Conservation (phyloP, 345 rosid genomes). For the Garcia nutans region DNA sequence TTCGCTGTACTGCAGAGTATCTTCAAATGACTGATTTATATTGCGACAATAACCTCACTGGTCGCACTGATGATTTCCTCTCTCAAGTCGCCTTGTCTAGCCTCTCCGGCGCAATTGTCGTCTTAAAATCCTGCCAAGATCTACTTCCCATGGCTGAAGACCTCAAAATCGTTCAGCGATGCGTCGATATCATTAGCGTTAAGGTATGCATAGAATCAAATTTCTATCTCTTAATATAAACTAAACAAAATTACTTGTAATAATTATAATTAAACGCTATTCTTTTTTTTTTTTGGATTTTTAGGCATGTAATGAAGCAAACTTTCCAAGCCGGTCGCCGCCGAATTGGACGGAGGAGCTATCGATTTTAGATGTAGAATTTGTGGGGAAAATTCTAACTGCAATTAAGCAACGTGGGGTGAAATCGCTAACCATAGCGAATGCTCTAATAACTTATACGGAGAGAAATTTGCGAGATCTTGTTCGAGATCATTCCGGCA, state of each 20-base stretch:
- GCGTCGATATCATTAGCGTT: constrained; percentile 55
- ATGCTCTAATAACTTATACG: constrained; percentile 62
- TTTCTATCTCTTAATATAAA: not conserved
- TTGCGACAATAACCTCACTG: constrained; percentile 67
- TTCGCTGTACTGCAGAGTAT: constrained; percentile 82
- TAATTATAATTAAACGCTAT: not conserved
- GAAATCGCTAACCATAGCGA: constrained; percentile 57
- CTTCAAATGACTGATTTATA: constrained; percentile 81
- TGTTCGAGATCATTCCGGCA: constrained; percentile 79
- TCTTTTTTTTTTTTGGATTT: not conserved
- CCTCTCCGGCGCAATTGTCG: constrained; percentile 82
- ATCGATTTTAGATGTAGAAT: constrained; percentile 58
- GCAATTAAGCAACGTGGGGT: constrained; percentile 73
- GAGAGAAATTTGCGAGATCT: constrained; percentile 83
- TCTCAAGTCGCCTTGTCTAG: constrained; percentile 74
- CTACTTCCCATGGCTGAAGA: constrained; percentile 79
- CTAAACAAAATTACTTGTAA: not conserved
- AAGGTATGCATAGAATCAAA: constrained; percentile 40
- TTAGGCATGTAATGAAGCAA: constrained; percentile 77
- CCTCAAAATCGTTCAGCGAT: constrained; percentile 63
- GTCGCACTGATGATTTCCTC: constrained; percentile 87
- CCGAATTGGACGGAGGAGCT: constrained; percentile 94
- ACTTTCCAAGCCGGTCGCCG: constrained; percentile 80
- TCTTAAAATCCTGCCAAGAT: constrained; percentile 76
- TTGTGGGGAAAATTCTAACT: constrained; percentile 47